Conservation (phyloP, 805 yeast species). For the Candida endomychidarum region DNA sequence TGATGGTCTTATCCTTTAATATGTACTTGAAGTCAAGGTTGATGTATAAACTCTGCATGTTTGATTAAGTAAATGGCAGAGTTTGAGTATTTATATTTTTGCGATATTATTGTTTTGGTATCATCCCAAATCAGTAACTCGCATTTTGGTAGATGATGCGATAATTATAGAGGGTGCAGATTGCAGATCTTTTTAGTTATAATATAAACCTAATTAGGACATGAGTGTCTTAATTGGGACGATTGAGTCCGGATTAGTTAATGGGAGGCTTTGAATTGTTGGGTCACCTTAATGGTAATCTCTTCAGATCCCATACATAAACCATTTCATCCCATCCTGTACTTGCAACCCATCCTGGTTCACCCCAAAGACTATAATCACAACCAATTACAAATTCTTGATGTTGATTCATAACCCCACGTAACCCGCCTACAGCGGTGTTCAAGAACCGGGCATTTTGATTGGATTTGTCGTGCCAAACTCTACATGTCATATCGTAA, state of each 20-base stretch:
- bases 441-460: constrained; percentile 50
- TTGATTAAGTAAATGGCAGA: neutral
- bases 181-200: too few relatives aligned
- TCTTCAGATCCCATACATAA: constrained; percentile 77
- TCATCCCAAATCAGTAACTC: neutral
- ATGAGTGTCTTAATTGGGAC: too few relatives aligned
- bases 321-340: constrained; percentile 98
- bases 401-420: constrained; percentile 64
- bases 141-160: neutral
- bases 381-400: constrained; percentile 89
- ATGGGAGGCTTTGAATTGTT: too few relatives aligned
- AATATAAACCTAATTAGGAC: too few relatives aligned
- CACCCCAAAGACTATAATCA: constrained; percentile 97
- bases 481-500: constrained; percentile 88
- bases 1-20: constrained; percentile 10
- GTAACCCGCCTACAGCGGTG: constrained; percentile 47
- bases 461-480: constrained; percentile 77
- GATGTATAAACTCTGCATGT: constrained; percentile 13
- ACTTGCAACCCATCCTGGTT: constrained; percentile 92
- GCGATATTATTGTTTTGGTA: constrained; percentile 2
- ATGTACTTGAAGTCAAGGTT: constrained; percentile 15
- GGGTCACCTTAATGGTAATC: too few relatives aligned
- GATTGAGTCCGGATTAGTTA: too few relatives aligned
- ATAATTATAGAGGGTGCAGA: too few relatives aligned
- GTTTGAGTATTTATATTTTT: neutral